Evolutionary conservation across 2,329 filamentous ascomycete species (phyloP).

Genomic region (Macrophomina tecta): DNA sequence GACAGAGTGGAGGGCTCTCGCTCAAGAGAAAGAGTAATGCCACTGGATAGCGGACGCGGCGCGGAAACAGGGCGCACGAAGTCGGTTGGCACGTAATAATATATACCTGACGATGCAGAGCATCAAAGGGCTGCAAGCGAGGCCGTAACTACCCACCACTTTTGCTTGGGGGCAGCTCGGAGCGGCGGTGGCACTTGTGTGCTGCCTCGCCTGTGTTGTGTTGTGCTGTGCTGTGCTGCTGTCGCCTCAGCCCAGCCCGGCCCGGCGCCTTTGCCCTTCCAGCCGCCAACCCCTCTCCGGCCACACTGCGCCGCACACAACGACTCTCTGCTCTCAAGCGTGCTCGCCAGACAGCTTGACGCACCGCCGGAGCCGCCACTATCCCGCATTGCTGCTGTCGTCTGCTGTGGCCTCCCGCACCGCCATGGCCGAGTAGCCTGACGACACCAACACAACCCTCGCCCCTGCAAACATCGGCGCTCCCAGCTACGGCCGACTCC

Average conservation of each 20-base stretch:
- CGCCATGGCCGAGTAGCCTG: conserved; percentile 19
- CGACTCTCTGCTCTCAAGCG: conserved; percentile 8
- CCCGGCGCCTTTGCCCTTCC: conserved; percentile 7
- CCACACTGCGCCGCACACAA: conserved; percentile 14
- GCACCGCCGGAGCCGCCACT: background rate
- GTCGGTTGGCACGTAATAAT: conserved; percentile 1
- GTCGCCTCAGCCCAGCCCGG: conserved; percentile 9
- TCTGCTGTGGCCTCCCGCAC: background rate
- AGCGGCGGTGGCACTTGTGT: conserved; percentile 10
- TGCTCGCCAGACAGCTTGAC: conserved; percentile 2
- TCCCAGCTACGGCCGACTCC: conserved; percentile 10
- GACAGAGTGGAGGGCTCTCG: background rate
- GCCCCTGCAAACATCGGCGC: conserved; percentile 16
- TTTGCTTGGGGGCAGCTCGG: conserved; percentile 12
- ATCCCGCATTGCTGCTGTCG: background rate
- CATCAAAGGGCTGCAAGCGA: conserved; percentile 4
- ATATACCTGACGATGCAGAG: conserved; percentile 15
- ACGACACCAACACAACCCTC: conserved; percentile 9
- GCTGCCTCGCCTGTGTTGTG: conserved; percentile 1
- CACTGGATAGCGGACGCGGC: background rate
- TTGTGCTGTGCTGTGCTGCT: background rate
- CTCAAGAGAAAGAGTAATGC: background rate
- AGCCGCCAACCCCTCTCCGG: conserved; percentile 23
- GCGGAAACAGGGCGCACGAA: background rate
- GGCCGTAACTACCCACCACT: conserved; percentile 1